Conservation (phyloP, 768 basidiomycete genomes). For the Terana coerulea region DNA sequence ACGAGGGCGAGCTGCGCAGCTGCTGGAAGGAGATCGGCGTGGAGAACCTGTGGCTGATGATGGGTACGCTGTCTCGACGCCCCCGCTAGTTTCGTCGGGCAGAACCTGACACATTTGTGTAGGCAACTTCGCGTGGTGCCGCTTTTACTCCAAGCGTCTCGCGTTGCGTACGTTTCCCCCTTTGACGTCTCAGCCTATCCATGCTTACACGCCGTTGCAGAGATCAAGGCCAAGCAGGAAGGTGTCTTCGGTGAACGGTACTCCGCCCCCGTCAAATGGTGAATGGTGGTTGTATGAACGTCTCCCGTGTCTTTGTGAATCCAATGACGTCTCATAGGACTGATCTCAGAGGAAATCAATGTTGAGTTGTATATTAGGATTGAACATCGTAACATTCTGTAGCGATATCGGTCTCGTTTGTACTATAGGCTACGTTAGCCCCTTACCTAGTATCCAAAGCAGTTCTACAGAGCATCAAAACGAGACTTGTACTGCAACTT, state of each 20-base stretch:
- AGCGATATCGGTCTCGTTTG: neutral
- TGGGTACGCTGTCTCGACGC: conserved; percentile 37
- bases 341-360: neutral
- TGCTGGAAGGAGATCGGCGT: conserved; percentile 48
- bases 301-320: neutral
- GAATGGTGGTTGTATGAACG: too few relatives aligned
- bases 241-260: conserved; percentile 35
- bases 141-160: conserved; percentile 66
- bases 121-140: conserved; percentile 54
- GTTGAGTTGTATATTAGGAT: neutral
- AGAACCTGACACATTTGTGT: neutral
- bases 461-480: neutral
- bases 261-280: conserved; percentile 10
- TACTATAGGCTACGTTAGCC: neutral
- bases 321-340: neutral
- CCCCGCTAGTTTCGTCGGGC: neutral
- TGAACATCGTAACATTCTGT: neutral
- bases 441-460: neutral
- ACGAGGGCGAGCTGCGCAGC: conserved; percentile 61
- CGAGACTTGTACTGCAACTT: too few relatives aligned
- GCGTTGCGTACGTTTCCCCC: conserved; percentile 50
- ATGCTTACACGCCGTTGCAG: conserved; percentile 29
- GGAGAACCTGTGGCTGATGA: conserved; percentile 53
- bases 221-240: conserved; percentile 68
- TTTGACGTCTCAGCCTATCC: neutral